Percentiles rank a stretch among this genome's conserved stretches.
Conservation (phyloP, 768 basidiomycete species). For the Mycena crocata region DNA sequence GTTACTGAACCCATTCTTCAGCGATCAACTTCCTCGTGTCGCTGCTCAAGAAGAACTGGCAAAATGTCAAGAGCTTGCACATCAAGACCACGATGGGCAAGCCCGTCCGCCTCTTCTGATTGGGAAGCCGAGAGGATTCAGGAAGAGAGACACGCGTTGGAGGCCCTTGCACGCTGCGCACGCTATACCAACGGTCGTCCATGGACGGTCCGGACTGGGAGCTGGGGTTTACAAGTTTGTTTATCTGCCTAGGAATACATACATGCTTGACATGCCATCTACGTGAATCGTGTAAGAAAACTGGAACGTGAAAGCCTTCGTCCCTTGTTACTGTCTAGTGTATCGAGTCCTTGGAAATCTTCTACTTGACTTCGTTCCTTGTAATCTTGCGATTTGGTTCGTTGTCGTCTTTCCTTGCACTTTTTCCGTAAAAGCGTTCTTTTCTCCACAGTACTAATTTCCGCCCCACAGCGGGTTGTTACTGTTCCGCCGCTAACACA, state of each 20-base stretch:
- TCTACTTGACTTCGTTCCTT: too few relatives aligned
- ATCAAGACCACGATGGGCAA: slow-evolving; percentile 96
- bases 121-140: slow-evolving; percentile 3
- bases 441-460: too few relatives aligned
- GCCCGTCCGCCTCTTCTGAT: slow-evolving; percentile 80
- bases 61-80: slow-evolving; percentile 98
- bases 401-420: too few relatives aligned
- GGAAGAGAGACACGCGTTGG: slow-evolving; percentile 14
- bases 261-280: slow-evolving; percentile 23
- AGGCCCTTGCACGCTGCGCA: slow-evolving; percentile 35
- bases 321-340: too few relatives aligned
- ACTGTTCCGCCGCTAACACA: too few relatives aligned
- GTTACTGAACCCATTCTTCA: slow-evolving; percentile 41
- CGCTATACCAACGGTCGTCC: slow-evolving; percentile 36
- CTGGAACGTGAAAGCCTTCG: too few relatives aligned
- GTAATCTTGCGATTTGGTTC: too few relatives aligned
- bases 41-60: slow-evolving; percentile 99
- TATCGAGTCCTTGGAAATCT: too few relatives aligned
- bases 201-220: slow-evolving; percentile 33
- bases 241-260: slow-evolving; percentile 21
- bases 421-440: too few relatives aligned
- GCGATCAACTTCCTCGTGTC: slow-evolving; percentile 99
- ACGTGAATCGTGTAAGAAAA: too few relatives aligned
- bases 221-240: slow-evolving; percentile 32
- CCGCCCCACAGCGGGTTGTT: too few relatives aligned